These are phyloP conservation scores for Lumnitzera littorea DNA, from an alignment of 345 rosid genomes.

Conservation along the genomic window DNA sequence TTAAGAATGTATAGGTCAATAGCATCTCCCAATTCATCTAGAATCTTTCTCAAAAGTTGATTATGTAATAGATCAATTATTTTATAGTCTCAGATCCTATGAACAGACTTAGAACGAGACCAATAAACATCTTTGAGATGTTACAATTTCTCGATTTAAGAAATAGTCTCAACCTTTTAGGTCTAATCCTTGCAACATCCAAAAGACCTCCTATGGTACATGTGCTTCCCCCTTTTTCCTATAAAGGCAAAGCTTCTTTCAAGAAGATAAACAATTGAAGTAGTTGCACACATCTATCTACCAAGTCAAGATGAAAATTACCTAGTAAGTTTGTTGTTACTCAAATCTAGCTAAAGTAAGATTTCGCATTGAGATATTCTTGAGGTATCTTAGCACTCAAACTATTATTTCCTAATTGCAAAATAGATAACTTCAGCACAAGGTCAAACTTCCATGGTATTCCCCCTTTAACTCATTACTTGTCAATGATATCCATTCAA, in stretches of 20 bases:
- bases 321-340: conserved; percentile 80
- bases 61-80: conserved; percentile 90
- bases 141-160: conserved; percentile 75
- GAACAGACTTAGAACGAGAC: conserved; percentile 73
- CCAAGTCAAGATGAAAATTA: conserved; percentile 85
- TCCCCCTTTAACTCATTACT: conserved; percentile 68
- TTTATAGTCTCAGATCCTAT: conserved; percentile 83
- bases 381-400: conserved; percentile 76
- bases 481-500: conserved; percentile 89
- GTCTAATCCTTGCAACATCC: conserved; percentile 83
- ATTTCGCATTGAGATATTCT: conserved; percentile 79
- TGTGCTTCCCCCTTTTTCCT: conserved; percentile 74
- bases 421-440: conserved; percentile 68
- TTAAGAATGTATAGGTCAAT: conserved; percentile 86
- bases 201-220: conserved; percentile 88
- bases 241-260: conserved; percentile 85
- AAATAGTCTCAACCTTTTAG: conserved; percentile 69
- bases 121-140: conserved; percentile 82
- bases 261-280: conserved; percentile 64
- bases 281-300: conserved; percentile 74
- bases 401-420: conserved; percentile 91
- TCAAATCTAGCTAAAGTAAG: conserved; percentile 84
- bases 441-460: conserved; percentile 57
- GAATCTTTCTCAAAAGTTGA: conserved; percentile 75
- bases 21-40: conserved; percentile 76